Evolutionary conservation across 306 rosid genomes (phyloP).

Genomic region (Trifolium dubium): DNA sequence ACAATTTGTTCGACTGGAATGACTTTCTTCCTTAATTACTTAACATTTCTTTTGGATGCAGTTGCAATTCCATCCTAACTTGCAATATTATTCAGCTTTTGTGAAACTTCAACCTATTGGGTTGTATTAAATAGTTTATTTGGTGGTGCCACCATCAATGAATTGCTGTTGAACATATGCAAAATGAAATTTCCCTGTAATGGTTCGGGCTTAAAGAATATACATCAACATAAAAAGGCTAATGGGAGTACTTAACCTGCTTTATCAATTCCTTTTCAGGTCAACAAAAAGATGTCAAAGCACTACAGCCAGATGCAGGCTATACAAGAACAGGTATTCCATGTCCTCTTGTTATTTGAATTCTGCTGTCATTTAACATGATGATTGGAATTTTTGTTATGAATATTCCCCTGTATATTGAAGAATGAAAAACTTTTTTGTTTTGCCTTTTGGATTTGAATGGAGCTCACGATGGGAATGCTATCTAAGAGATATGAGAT

Average conservation of each 20-base stretch:
- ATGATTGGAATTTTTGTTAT: constrained; percentile 3
- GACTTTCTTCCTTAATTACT: no score
- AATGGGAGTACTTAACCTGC: constrained; percentile 5
- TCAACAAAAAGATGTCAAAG: constrained; percentile 71
- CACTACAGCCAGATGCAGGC: constrained; percentile 70
- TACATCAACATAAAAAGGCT: background rate
- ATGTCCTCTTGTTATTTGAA: constrained; percentile 2
- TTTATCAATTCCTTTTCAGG: constrained; percentile 52
- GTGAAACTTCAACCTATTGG: no score
- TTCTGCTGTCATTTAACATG: constrained; percentile 14
- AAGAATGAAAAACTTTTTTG: constrained; percentile 10
- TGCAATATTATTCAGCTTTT: no score
- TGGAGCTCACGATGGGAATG: constrained; percentile 6
- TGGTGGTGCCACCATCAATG: background rate
- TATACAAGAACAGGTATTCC: constrained; percentile 80
- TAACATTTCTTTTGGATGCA: no score
- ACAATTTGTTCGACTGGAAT: no score
- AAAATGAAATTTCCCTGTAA: constrained; percentile 16
- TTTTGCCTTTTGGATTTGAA: background rate
- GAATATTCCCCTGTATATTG: constrained; percentile 7
- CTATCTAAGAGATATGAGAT: constrained; percentile 37
- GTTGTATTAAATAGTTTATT: no score
- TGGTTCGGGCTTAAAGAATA: background rate
- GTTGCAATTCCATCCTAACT: no score
- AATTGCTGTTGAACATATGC: constrained; percentile 2